phyloP scores from a whole-genome alignment of 2,329 filamentous ascomycete species.

The Teratosphaeria viscida region DNA sequence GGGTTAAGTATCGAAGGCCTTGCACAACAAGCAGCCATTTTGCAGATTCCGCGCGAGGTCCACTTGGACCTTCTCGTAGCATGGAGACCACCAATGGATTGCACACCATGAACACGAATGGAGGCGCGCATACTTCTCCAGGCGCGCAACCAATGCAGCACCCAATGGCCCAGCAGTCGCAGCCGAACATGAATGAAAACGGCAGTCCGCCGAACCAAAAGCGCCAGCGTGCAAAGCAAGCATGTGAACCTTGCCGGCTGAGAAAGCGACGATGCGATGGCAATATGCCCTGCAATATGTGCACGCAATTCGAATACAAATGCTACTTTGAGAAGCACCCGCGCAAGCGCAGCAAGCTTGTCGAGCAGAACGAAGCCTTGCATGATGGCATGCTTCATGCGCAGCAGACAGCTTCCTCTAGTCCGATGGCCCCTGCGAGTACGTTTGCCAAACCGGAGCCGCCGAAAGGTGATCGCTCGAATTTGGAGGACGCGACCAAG shows the following conservation, averaged over 20 bases:
- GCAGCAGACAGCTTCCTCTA: slow-evolving; percentile 2
- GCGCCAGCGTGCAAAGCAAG: slow-evolving; percentile 25
- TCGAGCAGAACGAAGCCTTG: slow-evolving; percentile 18
- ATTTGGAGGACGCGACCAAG: slow-evolving; percentile 19
- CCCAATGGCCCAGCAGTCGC: not conserved
- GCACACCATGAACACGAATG: not conserved
- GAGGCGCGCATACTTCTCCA: not conserved
- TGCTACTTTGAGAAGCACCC: slow-evolving; percentile 37
- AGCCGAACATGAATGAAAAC: not conserved
- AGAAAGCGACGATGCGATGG: slow-evolving; percentile 50
- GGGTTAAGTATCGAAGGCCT: not conserved
- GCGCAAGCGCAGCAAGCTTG: slow-evolving; percentile 25
- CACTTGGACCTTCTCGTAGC: not conserved
- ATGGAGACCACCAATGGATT: not conserved
- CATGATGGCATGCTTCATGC: slow-evolving; percentile 6
- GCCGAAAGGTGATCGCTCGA: slow-evolving; percentile 10
- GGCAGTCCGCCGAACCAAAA: slow-evolving; percentile 14
- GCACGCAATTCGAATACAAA: slow-evolving; percentile 43
- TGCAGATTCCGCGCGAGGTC: not conserved
- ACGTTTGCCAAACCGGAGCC: slow-evolving; percentile 3
- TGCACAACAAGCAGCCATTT: not conserved
- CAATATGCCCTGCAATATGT: slow-evolving; percentile 42
- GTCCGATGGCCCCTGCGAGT: not conserved
- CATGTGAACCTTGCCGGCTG: slow-evolving; percentile 40
- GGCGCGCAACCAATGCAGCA: not conserved